Conservation (phyloP, 202 grass and related monocot genomes). For the Setaria viridis region DNA sequence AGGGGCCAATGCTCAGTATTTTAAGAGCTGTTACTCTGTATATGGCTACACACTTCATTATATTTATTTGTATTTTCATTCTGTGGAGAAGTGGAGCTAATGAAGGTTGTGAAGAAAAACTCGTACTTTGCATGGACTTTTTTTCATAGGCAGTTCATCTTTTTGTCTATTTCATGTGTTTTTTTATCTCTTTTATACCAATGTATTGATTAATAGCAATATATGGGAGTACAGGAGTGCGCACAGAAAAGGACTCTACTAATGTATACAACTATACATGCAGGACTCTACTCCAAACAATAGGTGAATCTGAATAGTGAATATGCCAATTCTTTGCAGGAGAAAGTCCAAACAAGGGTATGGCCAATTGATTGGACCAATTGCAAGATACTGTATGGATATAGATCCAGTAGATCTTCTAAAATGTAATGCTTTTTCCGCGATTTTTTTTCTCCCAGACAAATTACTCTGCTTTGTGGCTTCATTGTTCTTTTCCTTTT, state of each 20-base stretch:
- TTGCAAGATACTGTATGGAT: conserved; percentile 4
- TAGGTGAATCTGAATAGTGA: conserved; percentile 12
- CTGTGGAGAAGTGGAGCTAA: background rate
- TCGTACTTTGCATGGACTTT: background rate
- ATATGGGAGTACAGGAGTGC: background rate
- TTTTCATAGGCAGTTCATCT: background rate
- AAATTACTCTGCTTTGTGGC: background rate
- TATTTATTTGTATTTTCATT: background rate
- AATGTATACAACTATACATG: background rate
- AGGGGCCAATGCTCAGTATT: background rate
- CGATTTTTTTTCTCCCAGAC: background rate
- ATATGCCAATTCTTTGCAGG: conserved; percentile 19
- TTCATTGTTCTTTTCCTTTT: background rate
- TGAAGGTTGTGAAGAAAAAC: background rate
- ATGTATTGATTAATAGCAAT: background rate
- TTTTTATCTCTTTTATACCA: background rate
- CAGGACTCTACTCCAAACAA: background rate
- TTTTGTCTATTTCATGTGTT: conserved; percentile 14
- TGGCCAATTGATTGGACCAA: background rate
- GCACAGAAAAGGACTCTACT: background rate
- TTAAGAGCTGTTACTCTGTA: background rate
- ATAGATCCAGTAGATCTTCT: conserved; percentile 3
- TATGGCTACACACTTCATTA: background rate
- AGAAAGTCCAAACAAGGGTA: background rate
- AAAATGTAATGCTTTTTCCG: conserved; percentile 9